Percentiles rank a stretch among this genome's conserved stretches.
phyloP scores from a whole-genome alignment of 495 filamentous ascomycete species.

The Tuber magnatum region DNA sequence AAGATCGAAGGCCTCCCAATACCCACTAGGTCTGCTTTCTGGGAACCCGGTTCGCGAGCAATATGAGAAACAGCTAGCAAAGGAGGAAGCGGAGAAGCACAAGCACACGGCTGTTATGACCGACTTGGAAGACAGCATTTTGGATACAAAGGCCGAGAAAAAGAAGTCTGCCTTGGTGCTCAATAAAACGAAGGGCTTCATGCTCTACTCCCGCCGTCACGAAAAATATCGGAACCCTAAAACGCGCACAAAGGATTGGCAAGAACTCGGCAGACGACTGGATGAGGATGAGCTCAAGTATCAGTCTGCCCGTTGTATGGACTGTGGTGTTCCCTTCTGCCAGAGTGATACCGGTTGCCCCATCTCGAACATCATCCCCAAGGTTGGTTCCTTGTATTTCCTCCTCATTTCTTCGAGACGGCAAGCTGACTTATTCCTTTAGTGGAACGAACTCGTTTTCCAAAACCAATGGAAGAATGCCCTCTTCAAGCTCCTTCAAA shows the following conservation, averaged over 20 bases:
- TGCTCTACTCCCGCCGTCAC: slow-evolving; percentile 90
- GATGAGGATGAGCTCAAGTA: slow-evolving; percentile 98
- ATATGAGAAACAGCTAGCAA: slow-evolving; percentile 64
- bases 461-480: slow-evolving; percentile 92
- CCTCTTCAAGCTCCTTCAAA: slow-evolving; percentile 91
- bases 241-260: slow-evolving; percentile 90
- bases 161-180: slow-evolving; percentile 87
- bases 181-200: slow-evolving; percentile 97
- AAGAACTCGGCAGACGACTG: slow-evolving; percentile 78
- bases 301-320: slow-evolving; percentile 98
- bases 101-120: slow-evolving; percentile 63
- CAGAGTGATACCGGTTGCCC: slow-evolving; percentile 96
- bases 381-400: slow-evolving; percentile 42
- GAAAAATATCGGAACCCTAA: slow-evolving; percentile 91
- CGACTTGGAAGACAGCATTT: slow-evolving; percentile 92
- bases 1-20: slow-evolving; percentile 64
- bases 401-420: background rate
- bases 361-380: slow-evolving; percentile 99
- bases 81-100: slow-evolving; percentile 59
- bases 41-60: slow-evolving; percentile 43
- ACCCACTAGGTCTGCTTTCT: slow-evolving; percentile 42
- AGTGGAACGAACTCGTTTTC: slow-evolving; percentile 92
- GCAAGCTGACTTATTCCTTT: slow-evolving; percentile 14
- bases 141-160: slow-evolving; percentile 80
- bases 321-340: slow-evolving; percentile 99